These are phyloP conservation scores for Phytopythium ostracodes DNA, from an alignment of 352 stramenopile genomes.

Conservation along the genomic window DNA sequence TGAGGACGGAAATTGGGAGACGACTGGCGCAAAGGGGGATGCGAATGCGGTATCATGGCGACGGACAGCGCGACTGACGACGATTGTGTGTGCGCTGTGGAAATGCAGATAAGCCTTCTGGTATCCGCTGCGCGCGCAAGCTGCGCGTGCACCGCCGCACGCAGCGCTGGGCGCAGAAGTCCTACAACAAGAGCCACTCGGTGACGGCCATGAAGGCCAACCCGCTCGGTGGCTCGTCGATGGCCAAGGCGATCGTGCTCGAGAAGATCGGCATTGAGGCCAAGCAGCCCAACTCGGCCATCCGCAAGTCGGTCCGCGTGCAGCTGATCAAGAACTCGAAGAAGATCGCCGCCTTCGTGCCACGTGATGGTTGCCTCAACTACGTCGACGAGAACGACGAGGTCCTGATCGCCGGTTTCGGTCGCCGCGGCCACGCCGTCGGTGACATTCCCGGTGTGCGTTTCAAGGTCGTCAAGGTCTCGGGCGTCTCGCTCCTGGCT, in stretches of 20 bases:
- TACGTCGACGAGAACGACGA: constrained; percentile 99
- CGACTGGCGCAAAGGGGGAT: too few relatives aligned
- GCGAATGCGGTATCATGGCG: too few relatives aligned
- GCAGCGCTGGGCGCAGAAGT: constrained; percentile 97
- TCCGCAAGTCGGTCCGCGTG: constrained; percentile 99
- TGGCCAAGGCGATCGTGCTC: constrained; percentile 99
- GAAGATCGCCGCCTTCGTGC: constrained; percentile 99
- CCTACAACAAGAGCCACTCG: constrained; percentile 99
- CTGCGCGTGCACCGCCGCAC: constrained; percentile 97
- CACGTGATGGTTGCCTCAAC: constrained; percentile 99
- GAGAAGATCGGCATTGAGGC: constrained; percentile 99
- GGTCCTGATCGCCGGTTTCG: constrained; percentile 99
- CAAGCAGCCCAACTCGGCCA: constrained; percentile 99
- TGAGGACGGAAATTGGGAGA: background rate
- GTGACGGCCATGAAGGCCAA: constrained; percentile 99
- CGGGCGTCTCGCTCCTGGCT: constrained; percentile 97
- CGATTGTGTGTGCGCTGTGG: background rate
- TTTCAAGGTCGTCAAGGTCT: constrained; percentile 99
- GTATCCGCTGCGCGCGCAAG: constrained; percentile 99
- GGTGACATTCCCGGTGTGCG: constrained; percentile 99
- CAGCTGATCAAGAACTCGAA: constrained; percentile 99
- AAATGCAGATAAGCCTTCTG: constrained; percentile 95
- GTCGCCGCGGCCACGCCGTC: constrained; percentile 98
- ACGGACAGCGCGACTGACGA: background rate
- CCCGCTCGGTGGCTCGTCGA: constrained; percentile 99